These are phyloP conservation scores for Alternaria longipes DNA, from an alignment of 2,329 filamentous ascomycete genomes.

Conservation along the genomic window DNA sequence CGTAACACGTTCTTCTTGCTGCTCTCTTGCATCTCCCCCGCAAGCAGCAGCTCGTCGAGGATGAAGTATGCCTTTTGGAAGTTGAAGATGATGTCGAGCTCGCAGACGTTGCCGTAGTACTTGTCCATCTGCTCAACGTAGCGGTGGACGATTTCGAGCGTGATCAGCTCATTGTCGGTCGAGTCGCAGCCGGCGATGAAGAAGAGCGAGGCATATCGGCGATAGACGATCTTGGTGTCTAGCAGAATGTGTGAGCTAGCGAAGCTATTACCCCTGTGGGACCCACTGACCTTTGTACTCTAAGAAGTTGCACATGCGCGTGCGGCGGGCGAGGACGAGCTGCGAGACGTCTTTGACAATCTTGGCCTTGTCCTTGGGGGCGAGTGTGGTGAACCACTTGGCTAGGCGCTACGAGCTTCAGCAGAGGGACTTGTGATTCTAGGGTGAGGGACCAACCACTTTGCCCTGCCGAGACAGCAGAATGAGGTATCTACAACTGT, in stretches of 20 bases:
- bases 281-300: constrained; percentile 87
- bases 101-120: constrained; percentile 99
- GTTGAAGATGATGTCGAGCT: constrained; percentile 99
- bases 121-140: constrained; percentile 99
- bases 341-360: constrained; percentile 99
- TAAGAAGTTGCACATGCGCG: constrained; percentile 99
- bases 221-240: constrained; percentile 99
- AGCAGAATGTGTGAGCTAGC: constrained; percentile 40
- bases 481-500: constrained; percentile 81
- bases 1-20: constrained; percentile 99
- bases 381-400: constrained; percentile 99
- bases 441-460: constrained; percentile 75
- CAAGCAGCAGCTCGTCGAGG: constrained; percentile 91
- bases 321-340: constrained; percentile 92
- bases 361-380: constrained; percentile 98
- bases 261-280: constrained; percentile 22
- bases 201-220: constrained; percentile 97
- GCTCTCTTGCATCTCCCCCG: constrained; percentile 97
- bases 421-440: constrained; percentile 36
- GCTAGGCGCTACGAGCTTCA: constrained; percentile 78
- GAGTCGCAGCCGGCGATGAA: constrained; percentile 98
- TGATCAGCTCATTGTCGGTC: constrained; percentile 98
- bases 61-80: constrained; percentile 99
- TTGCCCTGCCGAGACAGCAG: constrained; percentile 98
- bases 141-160: constrained; percentile 97